phyloP scores from a whole-genome alignment of 1,139 yeast genomes.

The Saccharomyces uvarum region DNA sequence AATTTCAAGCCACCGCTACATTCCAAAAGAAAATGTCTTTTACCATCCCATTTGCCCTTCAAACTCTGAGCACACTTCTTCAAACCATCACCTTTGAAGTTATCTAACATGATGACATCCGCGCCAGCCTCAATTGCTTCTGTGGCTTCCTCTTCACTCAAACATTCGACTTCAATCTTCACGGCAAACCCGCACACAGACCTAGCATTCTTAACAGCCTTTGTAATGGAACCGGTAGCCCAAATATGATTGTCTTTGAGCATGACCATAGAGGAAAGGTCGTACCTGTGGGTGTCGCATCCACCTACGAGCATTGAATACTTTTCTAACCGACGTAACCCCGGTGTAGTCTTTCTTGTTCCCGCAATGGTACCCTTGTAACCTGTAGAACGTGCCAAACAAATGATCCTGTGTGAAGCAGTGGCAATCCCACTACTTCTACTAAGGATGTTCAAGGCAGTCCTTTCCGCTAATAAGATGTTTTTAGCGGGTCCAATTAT shows the following conservation, averaged over 20 bases:
- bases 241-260: slow-evolving; percentile 89
- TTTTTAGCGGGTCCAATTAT: slow-evolving; percentile 76
- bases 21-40: slow-evolving; percentile 59
- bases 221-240: slow-evolving; percentile 84
- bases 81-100: slow-evolving; percentile 64
- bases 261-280: slow-evolving; percentile 91
- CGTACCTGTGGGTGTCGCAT: slow-evolving; percentile 86
- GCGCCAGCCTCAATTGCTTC: slow-evolving; percentile 96
- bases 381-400: slow-evolving; percentile 61
- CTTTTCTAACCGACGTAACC: slow-evolving; percentile 77
- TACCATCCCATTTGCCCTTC: slow-evolving; percentile 50
- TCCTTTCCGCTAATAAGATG: slow-evolving; percentile 75
- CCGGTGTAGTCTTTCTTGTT: slow-evolving; percentile 97
- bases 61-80: slow-evolving; percentile 57
- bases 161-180: slow-evolving; percentile 89
- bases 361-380: slow-evolving; percentile 86
- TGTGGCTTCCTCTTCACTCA: slow-evolving; percentile 71
- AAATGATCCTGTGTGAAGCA: slow-evolving; percentile 50
- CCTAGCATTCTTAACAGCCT: slow-evolving; percentile 72
- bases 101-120: slow-evolving; percentile 91
- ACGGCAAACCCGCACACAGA: slow-evolving; percentile 80
- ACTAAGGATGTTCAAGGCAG: slow-evolving; percentile 74
- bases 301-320: slow-evolving; percentile 95
- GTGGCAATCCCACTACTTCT: slow-evolving; percentile 91
- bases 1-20: slow-evolving; percentile 87